Evolutionary conservation across 768 basidiomycete genomes (phyloP).

Genomic region (Tylopilus balloui): DNA sequence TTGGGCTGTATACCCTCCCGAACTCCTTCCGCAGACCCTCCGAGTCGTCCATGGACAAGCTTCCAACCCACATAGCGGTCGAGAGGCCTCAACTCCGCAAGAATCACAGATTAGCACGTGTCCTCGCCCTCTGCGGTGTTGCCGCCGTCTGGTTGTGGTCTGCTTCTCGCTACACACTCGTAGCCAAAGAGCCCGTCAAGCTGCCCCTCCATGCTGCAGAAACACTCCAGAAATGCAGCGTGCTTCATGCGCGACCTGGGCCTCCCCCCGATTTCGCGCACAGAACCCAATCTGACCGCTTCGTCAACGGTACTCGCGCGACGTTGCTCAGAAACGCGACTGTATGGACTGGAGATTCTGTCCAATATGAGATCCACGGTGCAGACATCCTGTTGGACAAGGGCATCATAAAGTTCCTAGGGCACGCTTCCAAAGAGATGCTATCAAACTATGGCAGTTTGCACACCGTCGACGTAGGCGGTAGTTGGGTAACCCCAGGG

Average conservation of each 20-base stretch:
- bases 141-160: conserved; percentile 18
- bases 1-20: not conserved
- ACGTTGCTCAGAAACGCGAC: conserved; percentile 45
- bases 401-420: conserved; percentile 34
- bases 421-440: conserved; percentile 39
- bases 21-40: not conserved
- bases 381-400: conserved; percentile 40
- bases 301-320: conserved; percentile 35
- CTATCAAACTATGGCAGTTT: conserved; percentile 39
- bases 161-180: conserved; percentile 12
- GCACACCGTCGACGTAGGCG: conserved; percentile 53
- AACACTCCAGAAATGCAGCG: conserved; percentile 32
- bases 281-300: conserved; percentile 37
- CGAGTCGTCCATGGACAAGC: conserved; percentile 25
- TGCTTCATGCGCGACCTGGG: conserved; percentile 35
- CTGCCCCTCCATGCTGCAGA: conserved; percentile 29
- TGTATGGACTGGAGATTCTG: conserved; percentile 47
- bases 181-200: conserved; percentile 9
- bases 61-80: conserved; percentile 18
- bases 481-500: conserved; percentile 70
- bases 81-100: conserved; percentile 11
- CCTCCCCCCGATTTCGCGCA: conserved; percentile 33
- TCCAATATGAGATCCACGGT: conserved; percentile 34
- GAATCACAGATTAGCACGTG: conserved; percentile 10
- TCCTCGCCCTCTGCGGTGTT: conserved; percentile 18